Evolutionary conservation across 176 grass and related monocot genomes (phyloP), one percentile per base, ranked within the genome.

Genomic region (Paspalum notatum): DNA sequence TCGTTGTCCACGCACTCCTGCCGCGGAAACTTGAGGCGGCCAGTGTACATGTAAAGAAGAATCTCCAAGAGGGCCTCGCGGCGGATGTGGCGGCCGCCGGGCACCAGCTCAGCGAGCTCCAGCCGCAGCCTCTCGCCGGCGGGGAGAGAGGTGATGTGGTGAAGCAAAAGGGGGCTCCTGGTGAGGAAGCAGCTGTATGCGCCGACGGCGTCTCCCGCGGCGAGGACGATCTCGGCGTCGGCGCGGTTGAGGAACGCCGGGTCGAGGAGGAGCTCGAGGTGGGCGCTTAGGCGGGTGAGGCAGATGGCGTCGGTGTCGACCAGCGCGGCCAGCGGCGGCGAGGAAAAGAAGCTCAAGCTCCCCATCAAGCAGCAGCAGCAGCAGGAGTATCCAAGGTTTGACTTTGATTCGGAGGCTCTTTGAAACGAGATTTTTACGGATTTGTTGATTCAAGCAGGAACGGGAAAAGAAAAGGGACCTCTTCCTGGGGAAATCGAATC

Each of bases 171-270:
- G 42, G 52, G 18, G 71, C 91, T 90, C 88, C 91, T 79, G 37
- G 91, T 88, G 46, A 93, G 75, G 68, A 93, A 72, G 71, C 91
- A 93, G 22, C 85, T 83, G 69, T 93, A 79, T 51, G 85, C 62
- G 57, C 69, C 78, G 32, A 93, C 78, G 41, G 62, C 63, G 47
- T 43, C 75, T 64, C 52, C 79, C 1, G 38, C 44, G 69, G 88
- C 78, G 51, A 93, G 88, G 38, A 90, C 42, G 38, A 93, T 54
- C 21, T 93, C 82, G 56, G 79, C 82, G 74, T 93, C 91, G 57
- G 85, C 68, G 85, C 88, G 87, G 78, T 80, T 25, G 68, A 88
- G 72, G 77, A 85, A 76, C 38, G 71, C 16, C 10, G 88, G 72
- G 62, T 93, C 82, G 10, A 88, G 73, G 75, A 93, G 91, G 71